Evolutionary conservation across 106 monocot species (phyloP).

Genomic region (Agapanthus africanus): DNA sequence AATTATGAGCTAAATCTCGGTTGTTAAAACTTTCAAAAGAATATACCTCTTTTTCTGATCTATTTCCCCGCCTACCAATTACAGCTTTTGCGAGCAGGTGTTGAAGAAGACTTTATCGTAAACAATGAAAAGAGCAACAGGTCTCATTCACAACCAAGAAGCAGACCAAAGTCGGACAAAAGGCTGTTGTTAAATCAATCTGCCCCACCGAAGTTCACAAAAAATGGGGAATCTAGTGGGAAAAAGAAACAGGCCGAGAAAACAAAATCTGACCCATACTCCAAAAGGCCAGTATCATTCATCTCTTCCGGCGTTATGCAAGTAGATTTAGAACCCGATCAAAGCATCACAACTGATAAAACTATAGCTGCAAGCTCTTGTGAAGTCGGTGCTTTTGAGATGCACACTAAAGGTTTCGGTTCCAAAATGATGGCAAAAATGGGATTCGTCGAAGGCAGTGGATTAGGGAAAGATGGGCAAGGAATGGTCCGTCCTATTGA

Average conservation of each 20-base stretch:
- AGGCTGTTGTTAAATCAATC: conserved; percentile 11
- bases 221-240: conserved; percentile 10
- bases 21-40: background rate
- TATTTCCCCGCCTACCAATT: background rate
- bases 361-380: conserved; percentile 9
- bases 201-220: conserved; percentile 32
- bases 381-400: conserved; percentile 69
- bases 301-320: conserved; percentile 39
- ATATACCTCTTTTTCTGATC: background rate
- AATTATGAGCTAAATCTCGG: background rate
- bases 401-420: conserved; percentile 91
- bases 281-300: conserved; percentile 66
- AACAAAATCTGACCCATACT: conserved; percentile 16
- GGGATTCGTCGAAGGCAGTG: conserved; percentile 77
- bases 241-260: conserved; percentile 18
- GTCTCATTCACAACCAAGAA: conserved; percentile 7
- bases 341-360: conserved; percentile 8
- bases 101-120: conserved; percentile 22
- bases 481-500: conserved; percentile 72
- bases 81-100: conserved; percentile 56
- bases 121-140: conserved; percentile 10
- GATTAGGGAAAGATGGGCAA: conserved; percentile 80
- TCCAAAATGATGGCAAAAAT: conserved; percentile 92
- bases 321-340: conserved; percentile 9
- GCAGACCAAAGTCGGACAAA: conserved; percentile 13